A percentile compares a stretch with the other conserved stretches of the same genome.
phyloP scores from a whole-genome alignment of 331 rosid genomes.

The Dryas integrifolia region DNA sequence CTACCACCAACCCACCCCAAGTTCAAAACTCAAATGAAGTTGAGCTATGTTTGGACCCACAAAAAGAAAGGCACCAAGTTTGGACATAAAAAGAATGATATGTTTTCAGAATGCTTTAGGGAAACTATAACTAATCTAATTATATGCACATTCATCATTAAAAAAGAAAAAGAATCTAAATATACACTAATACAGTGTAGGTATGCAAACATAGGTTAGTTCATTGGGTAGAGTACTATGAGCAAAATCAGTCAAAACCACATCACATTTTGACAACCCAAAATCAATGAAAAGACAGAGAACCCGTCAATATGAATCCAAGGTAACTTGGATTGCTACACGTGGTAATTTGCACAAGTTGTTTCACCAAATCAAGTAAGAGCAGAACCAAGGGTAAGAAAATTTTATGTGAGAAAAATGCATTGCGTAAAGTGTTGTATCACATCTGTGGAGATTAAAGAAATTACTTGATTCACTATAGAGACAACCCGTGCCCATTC shows the following conservation, averaged over 20 bases:
- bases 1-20: background rate
- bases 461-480: conserved; percentile 76
- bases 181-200: background rate
- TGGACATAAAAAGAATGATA: background rate
- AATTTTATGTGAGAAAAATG: background rate
- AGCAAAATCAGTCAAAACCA: background rate
- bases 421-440: background rate
- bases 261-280: background rate
- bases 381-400: background rate
- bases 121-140: background rate
- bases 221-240: background rate
- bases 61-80: background rate
- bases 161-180: no score
- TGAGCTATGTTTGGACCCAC: background rate
- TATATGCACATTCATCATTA: background rate
- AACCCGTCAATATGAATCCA: background rate
- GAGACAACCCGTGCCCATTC: conserved; percentile 91
- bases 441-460: conserved; percentile 15
- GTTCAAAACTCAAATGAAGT: background rate
- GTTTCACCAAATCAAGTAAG: background rate
- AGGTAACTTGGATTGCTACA: background rate
- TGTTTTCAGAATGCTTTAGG: background rate
- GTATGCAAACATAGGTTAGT: background rate
- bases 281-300: background rate
- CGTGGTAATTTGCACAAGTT: background rate